These are phyloP conservation scores for Stipa capillata DNA, from an alignment of 176 grass and related monocot genomes.

Conservation along the genomic window DNA sequence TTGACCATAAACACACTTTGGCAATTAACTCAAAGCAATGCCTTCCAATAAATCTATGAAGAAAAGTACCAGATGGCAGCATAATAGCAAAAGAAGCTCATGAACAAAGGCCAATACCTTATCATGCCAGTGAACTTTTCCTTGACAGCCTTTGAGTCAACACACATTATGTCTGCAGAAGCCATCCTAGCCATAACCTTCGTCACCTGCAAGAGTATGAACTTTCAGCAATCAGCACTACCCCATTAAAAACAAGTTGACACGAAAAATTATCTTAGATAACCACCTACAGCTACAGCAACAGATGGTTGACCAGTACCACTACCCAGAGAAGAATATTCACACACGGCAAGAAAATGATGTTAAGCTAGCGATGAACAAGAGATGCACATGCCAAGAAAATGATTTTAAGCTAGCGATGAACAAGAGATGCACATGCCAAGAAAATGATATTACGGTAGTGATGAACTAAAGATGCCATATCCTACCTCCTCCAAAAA, in stretches of 20 bases:
- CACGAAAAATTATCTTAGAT: not conserved
- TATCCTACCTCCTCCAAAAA: not conserved
- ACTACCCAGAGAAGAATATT: too few species aligned
- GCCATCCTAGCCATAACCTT: slow-evolving; percentile 80
- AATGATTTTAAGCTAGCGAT: not conserved
- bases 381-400: too few species aligned
- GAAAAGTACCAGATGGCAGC: not conserved
- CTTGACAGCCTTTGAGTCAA: slow-evolving; percentile 78
- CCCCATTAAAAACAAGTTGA: not conserved
- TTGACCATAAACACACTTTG: not conserved
- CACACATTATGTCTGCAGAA: slow-evolving; percentile 85
- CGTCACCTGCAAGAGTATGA: slow-evolving; percentile 45
- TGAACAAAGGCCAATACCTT: slow-evolving; percentile 32
- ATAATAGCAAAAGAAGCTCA: not conserved
- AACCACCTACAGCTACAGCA: not conserved
- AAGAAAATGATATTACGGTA: not conserved
- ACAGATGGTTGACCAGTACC: not conserved
- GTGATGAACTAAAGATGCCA: not conserved
- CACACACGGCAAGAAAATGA: too few species aligned
- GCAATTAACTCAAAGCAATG: not conserved
- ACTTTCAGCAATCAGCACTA: not conserved
- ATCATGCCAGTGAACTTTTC: slow-evolving; percentile 94
- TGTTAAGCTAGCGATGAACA: not conserved
- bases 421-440: too few species aligned
- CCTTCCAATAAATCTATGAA: not conserved